Base-by-base conservation (phyloP, 257 asterid genomes). In the Agastache rugosa region DNA sequence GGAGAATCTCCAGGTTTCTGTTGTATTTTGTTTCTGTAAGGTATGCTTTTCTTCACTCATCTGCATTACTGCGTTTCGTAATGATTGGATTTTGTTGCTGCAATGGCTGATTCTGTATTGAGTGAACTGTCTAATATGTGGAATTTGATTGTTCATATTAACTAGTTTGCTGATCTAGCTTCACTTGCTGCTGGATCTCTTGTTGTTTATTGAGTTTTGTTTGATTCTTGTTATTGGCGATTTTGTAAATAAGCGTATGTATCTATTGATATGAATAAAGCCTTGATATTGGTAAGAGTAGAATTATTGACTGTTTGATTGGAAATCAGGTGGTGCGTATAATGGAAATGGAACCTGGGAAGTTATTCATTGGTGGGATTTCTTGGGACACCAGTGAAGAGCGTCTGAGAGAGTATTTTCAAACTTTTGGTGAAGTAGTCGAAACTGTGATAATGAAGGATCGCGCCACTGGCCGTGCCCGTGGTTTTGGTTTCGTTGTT, bases 381-480 rank as follows among this genome's bases (percentile, higher is more conserved):
- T 93, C 98, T 1, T 93, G 98, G 98, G 98, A 93, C 83, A 93
- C 98, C 7, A 88, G 85, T 73, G 98, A 93, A 73, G 96, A 91
- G 76, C 96, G 96, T 8, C 79, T 93, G 55, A 85, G 82, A 25
- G 92, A 87, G 81, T 93, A 91, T 89, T 93, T 93, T 76, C 83
- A 85, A 75, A 59, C 85, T 50, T 93, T 84, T 79, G 98, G 98
- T 47, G 96, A 93, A 65, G 95, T 93, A 14, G 83, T 84, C 12
- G 97, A 93, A 74, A 96, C 94, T 29, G 93, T 93, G 81, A 89
- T 93, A 74, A 89, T 93, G 97, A 93, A 87, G 70, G 98, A 93
- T 88, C 93, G 98, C 69, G 81, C 83, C 25, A 93, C 97, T 7
- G 98, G 98, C 2, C 96, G 98, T 62, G 91, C 98, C 81, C 97